Conservation (phyloP, 805 yeast genomes). For the Starmerella asiatica region DNA sequence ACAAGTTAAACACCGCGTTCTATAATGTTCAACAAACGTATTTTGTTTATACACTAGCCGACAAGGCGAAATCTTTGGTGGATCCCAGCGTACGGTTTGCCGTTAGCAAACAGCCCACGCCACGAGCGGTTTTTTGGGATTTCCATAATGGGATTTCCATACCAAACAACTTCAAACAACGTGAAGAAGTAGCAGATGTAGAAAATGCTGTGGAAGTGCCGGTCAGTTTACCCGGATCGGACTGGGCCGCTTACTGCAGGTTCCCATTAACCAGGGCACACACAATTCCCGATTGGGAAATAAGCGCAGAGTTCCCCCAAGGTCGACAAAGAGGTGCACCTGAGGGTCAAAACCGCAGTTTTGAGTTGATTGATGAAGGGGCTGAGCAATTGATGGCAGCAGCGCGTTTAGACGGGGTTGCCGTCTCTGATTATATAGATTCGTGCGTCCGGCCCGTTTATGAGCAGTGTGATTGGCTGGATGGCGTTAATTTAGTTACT, state of each 20-base stretch:
- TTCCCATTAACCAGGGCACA: conserved; percentile 51
- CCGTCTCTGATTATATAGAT: conserved; percentile 40
- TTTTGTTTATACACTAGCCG: conserved; percentile 36
- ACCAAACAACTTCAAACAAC: conserved; percentile 1
- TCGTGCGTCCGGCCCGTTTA: conserved; percentile 44
- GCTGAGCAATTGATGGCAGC: conserved; percentile 39
- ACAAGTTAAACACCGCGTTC: conserved; percentile 66
- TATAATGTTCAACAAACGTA: conserved; percentile 67
- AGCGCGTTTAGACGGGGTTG: conserved; percentile 21
- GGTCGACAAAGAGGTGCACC: conserved; percentile 27
- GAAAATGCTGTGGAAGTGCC: background rate
- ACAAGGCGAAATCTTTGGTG: conserved; percentile 22
- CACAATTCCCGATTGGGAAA: conserved; percentile 47
- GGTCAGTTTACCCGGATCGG: background rate
- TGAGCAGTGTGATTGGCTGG: conserved; percentile 63
- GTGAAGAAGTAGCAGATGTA: background rate
- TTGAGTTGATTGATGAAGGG: conserved; percentile 37
- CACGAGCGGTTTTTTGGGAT: conserved; percentile 75
- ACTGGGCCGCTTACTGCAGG: conserved; percentile 69
- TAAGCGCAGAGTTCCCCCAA: conserved; percentile 21
- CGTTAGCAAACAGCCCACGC: conserved; percentile 49
- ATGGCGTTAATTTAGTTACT: conserved; percentile 55
- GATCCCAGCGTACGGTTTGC: conserved; percentile 39
- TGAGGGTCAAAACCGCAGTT: conserved; percentile 15
- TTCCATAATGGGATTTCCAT: conserved; percentile 61